These are phyloP conservation scores for Neohortaea acidophila DNA, from an alignment of 495 filamentous ascomycete genomes.

Conservation along the genomic window DNA sequence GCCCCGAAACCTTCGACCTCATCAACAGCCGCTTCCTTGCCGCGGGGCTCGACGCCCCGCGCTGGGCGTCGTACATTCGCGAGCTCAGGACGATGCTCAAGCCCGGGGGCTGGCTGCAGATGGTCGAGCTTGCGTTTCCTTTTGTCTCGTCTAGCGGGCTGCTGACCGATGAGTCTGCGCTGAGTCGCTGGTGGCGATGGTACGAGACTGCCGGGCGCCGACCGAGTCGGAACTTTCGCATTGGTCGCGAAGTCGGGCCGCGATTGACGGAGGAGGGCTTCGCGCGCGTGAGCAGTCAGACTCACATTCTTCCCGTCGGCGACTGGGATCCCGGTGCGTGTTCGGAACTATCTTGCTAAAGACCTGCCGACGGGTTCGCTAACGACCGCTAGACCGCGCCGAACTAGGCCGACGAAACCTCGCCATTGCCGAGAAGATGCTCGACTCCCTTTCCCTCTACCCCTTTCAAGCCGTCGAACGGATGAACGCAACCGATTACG, in stretches of 20 bases:
- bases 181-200: conserved; percentile 20
- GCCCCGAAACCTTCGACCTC: conserved; percentile 62
- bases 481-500: conserved; percentile 4
- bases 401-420: not conserved
- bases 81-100: conserved; percentile 58
- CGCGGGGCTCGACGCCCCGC: conserved; percentile 54
- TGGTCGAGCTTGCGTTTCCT: conserved; percentile 77
- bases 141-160: conserved; percentile 83
- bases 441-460: conserved; percentile 8
- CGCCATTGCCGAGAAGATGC: conserved; percentile 3
- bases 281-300: conserved; percentile 1
- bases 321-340: conserved; percentile 18
- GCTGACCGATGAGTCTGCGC: conserved; percentile 36
- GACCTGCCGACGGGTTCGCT: not conserved
- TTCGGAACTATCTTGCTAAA: not conserved
- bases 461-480: conserved; percentile 2
- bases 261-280: conserved; percentile 11
- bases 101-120: conserved; percentile 75
- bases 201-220: conserved; percentile 19
- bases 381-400: not conserved
- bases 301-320: conserved; percentile 14
- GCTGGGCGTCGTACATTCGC: conserved; percentile 66
- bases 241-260: conserved; percentile 18
- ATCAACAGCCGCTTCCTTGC: conserved; percentile 75
- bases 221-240: conserved; percentile 21